These are phyloP conservation scores for Penicillium griseofulvum DNA, from an alignment of 2,329 filamentous ascomycete genomes.

Conservation along the genomic window DNA sequence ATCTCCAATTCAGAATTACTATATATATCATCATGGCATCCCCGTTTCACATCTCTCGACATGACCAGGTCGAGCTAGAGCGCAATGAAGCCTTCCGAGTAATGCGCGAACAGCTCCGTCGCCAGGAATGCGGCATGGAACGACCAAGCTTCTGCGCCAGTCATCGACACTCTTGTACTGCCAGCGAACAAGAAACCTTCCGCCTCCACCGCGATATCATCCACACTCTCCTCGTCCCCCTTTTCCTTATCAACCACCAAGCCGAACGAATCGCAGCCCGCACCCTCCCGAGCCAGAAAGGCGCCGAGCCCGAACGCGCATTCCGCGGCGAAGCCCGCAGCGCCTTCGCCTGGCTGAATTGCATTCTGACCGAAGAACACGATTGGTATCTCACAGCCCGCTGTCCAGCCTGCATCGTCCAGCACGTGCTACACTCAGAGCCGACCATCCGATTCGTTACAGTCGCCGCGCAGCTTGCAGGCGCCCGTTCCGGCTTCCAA, in stretches of 20 bases:
- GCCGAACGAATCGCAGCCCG: constrained; percentile 53
- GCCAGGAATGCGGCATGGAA: constrained; percentile 37
- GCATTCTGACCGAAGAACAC: constrained; percentile 56
- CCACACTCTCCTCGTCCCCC: constrained; percentile 58
- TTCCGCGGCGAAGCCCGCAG: constrained; percentile 57
- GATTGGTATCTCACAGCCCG: constrained; percentile 58
- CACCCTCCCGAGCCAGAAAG: constrained; percentile 48
- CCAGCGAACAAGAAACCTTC: constrained; percentile 35
- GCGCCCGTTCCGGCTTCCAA: constrained; percentile 35
- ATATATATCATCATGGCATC: constrained; percentile 17
- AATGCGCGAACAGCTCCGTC: constrained; percentile 35
- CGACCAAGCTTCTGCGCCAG: constrained; percentile 39
- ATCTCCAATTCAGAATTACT: neutral
- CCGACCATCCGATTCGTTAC: constrained; percentile 45
- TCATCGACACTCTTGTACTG: constrained; percentile 33
- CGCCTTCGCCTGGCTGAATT: constrained; percentile 60
- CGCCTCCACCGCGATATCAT: constrained; percentile 58
- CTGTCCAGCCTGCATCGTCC: constrained; percentile 51
- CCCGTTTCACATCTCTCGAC: constrained; percentile 36
- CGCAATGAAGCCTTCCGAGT: constrained; percentile 36
- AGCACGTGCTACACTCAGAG: constrained; percentile 45
- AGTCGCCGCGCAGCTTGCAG: constrained; percentile 42
- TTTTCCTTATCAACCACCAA: constrained; percentile 56
- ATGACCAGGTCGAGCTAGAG: constrained; percentile 31
- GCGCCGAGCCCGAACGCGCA: constrained; percentile 56